phyloP scores from a whole-genome alignment of 2,329 filamentous ascomycete species.

The Colletotrichum godetiae region DNA sequence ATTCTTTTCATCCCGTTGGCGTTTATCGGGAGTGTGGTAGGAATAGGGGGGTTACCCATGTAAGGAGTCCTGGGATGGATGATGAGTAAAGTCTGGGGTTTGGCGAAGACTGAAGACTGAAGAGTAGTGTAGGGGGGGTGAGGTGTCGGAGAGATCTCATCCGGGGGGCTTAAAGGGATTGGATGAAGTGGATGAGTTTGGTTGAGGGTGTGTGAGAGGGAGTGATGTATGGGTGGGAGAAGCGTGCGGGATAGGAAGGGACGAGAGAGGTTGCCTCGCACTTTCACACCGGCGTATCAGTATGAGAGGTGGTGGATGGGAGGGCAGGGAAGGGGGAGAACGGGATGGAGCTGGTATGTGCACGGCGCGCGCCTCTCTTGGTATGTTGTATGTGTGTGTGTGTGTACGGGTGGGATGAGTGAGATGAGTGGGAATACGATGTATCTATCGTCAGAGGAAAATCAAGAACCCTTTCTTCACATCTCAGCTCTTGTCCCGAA shows the following conservation, averaged over 20 bases:
- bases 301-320: background rate
- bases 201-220: too few species aligned
- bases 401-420: background rate
- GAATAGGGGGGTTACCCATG: background rate
- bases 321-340: too few species aligned
- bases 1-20: background rate
- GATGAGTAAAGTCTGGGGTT: background rate
- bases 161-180: background rate
- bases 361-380: background rate
- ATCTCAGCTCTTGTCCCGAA: background rate
- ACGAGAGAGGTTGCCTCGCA: background rate
- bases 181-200: background rate
- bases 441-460: background rate
- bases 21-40: background rate
- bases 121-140: too few species aligned
- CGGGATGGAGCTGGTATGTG: background rate
- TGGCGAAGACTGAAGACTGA: background rate
- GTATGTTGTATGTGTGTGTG: background rate
- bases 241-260: background rate
- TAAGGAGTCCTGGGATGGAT: background rate
- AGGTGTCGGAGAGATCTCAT: background rate
- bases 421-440: too few species aligned
- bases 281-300: background rate
- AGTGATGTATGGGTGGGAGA: background rate
- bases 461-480: background rate